Conservation (phyloP, 306 rosid genomes). For the Casuarina glauca region DNA sequence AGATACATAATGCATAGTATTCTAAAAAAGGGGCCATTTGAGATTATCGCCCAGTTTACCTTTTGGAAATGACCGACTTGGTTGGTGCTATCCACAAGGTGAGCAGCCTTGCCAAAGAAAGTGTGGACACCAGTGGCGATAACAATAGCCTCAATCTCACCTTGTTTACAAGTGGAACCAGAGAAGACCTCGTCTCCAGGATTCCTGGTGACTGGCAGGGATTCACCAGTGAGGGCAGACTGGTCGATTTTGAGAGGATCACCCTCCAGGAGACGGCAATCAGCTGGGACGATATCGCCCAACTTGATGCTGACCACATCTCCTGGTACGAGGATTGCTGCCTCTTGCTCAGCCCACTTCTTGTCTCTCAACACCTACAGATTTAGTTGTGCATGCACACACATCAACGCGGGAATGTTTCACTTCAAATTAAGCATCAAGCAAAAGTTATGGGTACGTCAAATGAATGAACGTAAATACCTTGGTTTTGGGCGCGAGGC, state of each 20-base stretch:
- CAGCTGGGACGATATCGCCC: conserved; percentile 92
- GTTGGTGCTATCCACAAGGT: conserved; percentile 93
- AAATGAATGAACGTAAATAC: conserved; percentile 31
- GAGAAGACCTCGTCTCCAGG: conserved; percentile 83
- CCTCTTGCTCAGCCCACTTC: conserved; percentile 80
- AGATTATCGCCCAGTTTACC: conserved; percentile 35
- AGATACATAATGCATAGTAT: background rate
- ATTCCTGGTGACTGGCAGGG: conserved; percentile 73
- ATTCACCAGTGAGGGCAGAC: conserved; percentile 90
- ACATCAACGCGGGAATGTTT: background rate
- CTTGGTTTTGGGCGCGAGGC: conserved; percentile 97
- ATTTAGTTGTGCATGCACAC: background rate
- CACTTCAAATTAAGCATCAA: background rate
- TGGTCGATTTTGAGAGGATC: conserved; percentile 90
- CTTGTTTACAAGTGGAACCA: conserved; percentile 95
- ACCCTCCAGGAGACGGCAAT: conserved; percentile 89
- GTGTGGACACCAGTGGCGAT: conserved; percentile 95
- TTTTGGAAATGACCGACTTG: conserved; percentile 92
- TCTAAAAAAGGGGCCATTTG: background rate
- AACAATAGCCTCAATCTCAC: conserved; percentile 89
- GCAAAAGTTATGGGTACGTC: background rate
- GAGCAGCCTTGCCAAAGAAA: conserved; percentile 95
- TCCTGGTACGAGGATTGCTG: conserved; percentile 86
- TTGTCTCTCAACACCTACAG: conserved; percentile 80
- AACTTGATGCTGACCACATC: conserved; percentile 86